phyloP scores from a whole-genome alignment of 768 basidiomycete species.

The Phylloporus sp. region DNA sequence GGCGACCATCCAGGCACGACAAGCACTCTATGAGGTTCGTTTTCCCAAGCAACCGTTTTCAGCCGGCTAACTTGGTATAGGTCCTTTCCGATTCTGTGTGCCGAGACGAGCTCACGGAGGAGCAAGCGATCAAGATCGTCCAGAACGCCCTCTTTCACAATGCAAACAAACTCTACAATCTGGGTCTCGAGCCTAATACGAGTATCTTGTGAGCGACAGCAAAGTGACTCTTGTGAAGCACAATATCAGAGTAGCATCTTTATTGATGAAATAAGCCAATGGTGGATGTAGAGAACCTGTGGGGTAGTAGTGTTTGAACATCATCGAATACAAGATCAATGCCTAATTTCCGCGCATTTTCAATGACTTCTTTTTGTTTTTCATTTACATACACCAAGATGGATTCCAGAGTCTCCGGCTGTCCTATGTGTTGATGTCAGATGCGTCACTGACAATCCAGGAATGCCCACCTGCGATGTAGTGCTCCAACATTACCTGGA shows the following conservation, averaged over 20 bases:
- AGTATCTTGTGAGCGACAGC: background rate
- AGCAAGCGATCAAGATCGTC: slow-evolving; percentile 51
- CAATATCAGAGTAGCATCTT: background rate
- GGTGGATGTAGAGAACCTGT: no score
- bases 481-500: slow-evolving; percentile 59
- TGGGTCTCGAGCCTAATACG: slow-evolving; percentile 41
- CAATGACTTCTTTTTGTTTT: slow-evolving; percentile 47
- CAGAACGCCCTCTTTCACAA: slow-evolving; percentile 62
- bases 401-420: slow-evolving; percentile 53
- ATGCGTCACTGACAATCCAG: background rate
- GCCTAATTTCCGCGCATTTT: slow-evolving; percentile 47
- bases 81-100: slow-evolving; percentile 52
- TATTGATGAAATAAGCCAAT: no score
- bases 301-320: no score
- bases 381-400: slow-evolving; percentile 46
- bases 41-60: background rate
- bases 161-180: slow-evolving; percentile 58
- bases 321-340: slow-evolving; percentile 53
- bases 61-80: slow-evolving; percentile 52
- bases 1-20: slow-evolving; percentile 58
- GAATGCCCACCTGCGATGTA: slow-evolving; percentile 58
- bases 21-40: slow-evolving; percentile 55
- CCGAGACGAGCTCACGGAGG: slow-evolving; percentile 48
- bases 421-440: slow-evolving; percentile 38
- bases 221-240: background rate